Conservation (phyloP, 768 basidiomycete genomes). For the Calvatia gigantea region DNA sequence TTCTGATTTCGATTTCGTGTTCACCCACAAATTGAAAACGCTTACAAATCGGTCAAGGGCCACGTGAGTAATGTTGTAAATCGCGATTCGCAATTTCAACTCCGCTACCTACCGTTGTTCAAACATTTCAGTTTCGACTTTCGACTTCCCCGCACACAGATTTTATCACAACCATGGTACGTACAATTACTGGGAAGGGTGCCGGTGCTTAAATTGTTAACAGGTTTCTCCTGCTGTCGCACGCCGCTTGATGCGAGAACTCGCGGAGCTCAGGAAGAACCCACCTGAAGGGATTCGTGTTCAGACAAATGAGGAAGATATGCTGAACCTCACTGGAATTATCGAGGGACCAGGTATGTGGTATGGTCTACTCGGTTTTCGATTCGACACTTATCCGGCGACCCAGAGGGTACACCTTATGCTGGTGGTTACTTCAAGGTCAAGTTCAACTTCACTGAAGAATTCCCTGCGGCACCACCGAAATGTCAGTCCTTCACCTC, state of each 20-base stretch:
- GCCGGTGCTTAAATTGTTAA: too few species aligned
- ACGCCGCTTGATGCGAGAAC: slow-evolving; percentile 85
- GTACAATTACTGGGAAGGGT: not conserved
- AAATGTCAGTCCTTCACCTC: slow-evolving; percentile 63
- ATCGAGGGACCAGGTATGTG: slow-evolving; percentile 85
- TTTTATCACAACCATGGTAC: slow-evolving; percentile 1
- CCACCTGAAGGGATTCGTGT: slow-evolving; percentile 94
- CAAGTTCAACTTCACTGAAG: slow-evolving; percentile 87
- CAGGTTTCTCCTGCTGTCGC: slow-evolving; percentile 48
- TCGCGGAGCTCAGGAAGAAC: slow-evolving; percentile 71
- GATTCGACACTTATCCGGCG: not conserved
- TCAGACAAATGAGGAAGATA: slow-evolving; percentile 81
- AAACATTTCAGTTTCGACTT: slow-evolving; percentile 1
- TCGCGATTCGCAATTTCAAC: slow-evolving; percentile 7
- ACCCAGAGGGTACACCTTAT: slow-evolving; percentile 59
- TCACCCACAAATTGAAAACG: not conserved
- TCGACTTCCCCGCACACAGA: not conserved
- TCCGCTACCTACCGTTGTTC: not conserved
- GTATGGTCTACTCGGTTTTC: slow-evolving; percentile 9
- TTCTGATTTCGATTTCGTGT: not conserved
- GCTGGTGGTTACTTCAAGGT: slow-evolving; percentile 66
- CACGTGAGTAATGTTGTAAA: slow-evolving; percentile 11
- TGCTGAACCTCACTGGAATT: slow-evolving; percentile 82
- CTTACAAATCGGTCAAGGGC: slow-evolving; percentile 7
- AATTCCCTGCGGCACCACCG: slow-evolving; percentile 91